These are phyloP conservation scores for Zanthoxylum bungeanum DNA, from an alignment of 345 rosid species.

Conservation along the genomic window DNA sequence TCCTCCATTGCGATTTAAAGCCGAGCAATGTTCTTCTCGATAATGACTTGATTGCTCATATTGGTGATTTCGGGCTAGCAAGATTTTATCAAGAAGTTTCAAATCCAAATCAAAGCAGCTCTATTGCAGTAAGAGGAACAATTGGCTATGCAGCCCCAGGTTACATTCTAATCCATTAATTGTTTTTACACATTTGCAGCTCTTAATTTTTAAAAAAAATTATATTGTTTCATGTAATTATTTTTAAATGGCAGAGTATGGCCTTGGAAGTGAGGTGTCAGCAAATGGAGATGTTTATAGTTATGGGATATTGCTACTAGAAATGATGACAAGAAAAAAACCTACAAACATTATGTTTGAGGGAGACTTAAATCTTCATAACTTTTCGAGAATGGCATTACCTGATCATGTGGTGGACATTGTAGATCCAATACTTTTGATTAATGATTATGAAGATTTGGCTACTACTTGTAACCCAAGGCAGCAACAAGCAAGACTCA, in stretches of 20 bases:
- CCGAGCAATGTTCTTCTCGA: constrained; percentile 13
- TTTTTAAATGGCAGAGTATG: constrained; percentile 26
- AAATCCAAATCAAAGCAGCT: constrained; percentile 1
- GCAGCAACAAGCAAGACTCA: background rate
- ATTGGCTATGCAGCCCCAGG: constrained; percentile 24
- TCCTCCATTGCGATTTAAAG: constrained; percentile 7
- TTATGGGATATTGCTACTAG: constrained; percentile 24
- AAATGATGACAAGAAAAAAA: constrained; percentile 25
- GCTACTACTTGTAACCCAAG: background rate
- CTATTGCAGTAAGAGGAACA: constrained; percentile 18
- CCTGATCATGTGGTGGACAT: constrained; percentile 12
- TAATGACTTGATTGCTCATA: background rate
- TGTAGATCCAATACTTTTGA: constrained; percentile 15
- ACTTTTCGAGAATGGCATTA: constrained; percentile 11
- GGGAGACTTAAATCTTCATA: constrained; percentile 19
- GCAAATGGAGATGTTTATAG: constrained; percentile 27
- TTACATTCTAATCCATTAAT: too few relatives aligned
- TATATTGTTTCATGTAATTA: background rate
- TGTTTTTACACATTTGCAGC: too few relatives aligned
- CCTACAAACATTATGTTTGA: constrained; percentile 21
- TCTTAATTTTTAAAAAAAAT: too few relatives aligned
- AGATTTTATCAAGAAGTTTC: background rate
- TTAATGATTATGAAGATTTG: background rate
- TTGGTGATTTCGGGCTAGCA: constrained; percentile 3
- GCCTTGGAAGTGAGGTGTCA: constrained; percentile 22